Evolutionary conservation across 2,329 filamentous ascomycete genomes (phyloP).

Genomic region (Dryadomyces quercivorus): DNA sequence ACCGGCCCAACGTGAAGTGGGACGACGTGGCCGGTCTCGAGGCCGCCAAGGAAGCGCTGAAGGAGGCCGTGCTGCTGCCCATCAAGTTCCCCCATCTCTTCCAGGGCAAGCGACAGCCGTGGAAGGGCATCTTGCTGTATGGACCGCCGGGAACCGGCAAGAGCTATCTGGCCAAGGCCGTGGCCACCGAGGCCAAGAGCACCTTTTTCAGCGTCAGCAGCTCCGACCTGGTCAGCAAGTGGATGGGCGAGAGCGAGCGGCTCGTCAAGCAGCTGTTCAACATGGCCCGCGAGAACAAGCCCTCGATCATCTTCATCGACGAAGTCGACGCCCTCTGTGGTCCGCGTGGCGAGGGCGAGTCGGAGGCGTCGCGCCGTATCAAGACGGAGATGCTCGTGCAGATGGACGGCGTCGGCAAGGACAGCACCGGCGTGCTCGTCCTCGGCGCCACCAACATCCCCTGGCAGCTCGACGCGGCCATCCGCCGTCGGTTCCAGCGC

Average conservation of each 20-base stretch:
- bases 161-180: slow-evolving; percentile 92
- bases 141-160: slow-evolving; percentile 96
- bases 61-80: slow-evolving; percentile 92
- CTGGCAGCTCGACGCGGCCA: slow-evolving; percentile 95
- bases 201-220: slow-evolving; percentile 98
- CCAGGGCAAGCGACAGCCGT: slow-evolving; percentile 89
- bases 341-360: slow-evolving; percentile 86
- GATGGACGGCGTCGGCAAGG: slow-evolving; percentile 97
- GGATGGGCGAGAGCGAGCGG: slow-evolving; percentile 99
- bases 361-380: slow-evolving; percentile 91
- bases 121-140: slow-evolving; percentile 95
- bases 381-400: slow-evolving; percentile 97
- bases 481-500: slow-evolving; percentile 88
- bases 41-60: slow-evolving; percentile 87
- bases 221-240: slow-evolving; percentile 95
- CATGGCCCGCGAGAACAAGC: slow-evolving; percentile 96
- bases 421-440: slow-evolving; percentile 86
- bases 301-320: slow-evolving; percentile 58
- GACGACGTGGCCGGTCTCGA: slow-evolving; percentile 96
- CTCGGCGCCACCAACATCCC: slow-evolving; percentile 96
- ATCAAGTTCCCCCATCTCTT: slow-evolving; percentile 98
- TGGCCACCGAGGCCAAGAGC: slow-evolving; percentile 96
- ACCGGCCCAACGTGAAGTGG: slow-evolving; percentile 95
- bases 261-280: slow-evolving; percentile 94
- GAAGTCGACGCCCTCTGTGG: slow-evolving; percentile 80